A percentile compares a stretch with the other conserved stretches of the same genome.
These are phyloP conservation scores for Cryptosporidium xiaoi DNA, from an alignment of 169 alveolate genomes.

Conservation along the genomic window DNA sequence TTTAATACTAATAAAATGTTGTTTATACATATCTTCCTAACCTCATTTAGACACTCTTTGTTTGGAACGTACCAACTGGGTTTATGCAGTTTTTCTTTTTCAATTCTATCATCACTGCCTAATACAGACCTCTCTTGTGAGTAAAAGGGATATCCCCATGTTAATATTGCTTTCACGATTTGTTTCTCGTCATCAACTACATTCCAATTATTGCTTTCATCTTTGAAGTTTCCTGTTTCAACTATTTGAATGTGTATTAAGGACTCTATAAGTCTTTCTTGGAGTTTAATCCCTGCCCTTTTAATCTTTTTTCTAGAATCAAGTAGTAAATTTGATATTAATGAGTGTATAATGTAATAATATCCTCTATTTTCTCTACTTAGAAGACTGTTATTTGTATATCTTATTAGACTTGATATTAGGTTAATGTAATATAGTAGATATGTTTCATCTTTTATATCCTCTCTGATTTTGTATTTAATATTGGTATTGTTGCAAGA, in stretches of 20 bases:
- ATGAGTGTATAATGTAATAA: slow-evolving; percentile 25
- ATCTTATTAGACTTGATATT: slow-evolving; percentile 50
- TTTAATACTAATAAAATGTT: slow-evolving; percentile 3
- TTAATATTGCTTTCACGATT: background rate
- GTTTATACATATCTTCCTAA: background rate
- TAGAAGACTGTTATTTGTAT: slow-evolving; percentile 7
- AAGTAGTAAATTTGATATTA: background rate
- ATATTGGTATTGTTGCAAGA: background rate
- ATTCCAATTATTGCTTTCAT: background rate
- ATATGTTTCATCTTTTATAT: slow-evolving; percentile 50
- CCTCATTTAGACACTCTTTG: slow-evolving; percentile 2
- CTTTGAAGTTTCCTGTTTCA: background rate
- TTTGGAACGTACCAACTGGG: slow-evolving; percentile 55
- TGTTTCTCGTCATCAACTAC: background rate
- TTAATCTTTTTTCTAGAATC: slow-evolving; percentile 43
- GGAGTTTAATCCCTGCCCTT: slow-evolving; percentile 39
- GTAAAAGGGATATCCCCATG: slow-evolving; percentile 68
- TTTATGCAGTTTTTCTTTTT: background rate
- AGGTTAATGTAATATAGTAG: slow-evolving; percentile 24
- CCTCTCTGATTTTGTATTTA: slow-evolving; percentile 1
- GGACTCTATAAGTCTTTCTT: slow-evolving; percentile 60
- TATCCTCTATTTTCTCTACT: background rate
- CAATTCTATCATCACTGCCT: no score
- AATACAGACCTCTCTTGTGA: slow-evolving; percentile 7
- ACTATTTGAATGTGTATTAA: slow-evolving; percentile 30